Base-by-base conservation (phyloP, 495 filamentous ascomycete genomes). In the Aspergillus cavernicola region DNA sequence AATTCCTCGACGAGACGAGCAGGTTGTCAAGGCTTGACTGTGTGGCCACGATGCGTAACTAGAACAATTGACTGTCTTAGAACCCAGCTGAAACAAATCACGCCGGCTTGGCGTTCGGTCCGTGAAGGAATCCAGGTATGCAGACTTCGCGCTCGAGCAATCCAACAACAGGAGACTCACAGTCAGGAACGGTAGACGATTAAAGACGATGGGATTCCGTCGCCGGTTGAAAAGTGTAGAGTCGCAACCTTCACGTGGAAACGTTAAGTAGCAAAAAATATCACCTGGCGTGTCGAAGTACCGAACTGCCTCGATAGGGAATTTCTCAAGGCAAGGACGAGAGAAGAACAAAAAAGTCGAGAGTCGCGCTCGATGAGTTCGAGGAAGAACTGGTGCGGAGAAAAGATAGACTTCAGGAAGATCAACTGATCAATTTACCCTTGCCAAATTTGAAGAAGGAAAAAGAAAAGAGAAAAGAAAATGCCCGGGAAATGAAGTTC, bases 241-340 rank as follows among this genome's bases (percentile, higher is more conserved):
- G 42, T 35, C 56, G 62, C 59, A 59, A 66, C 33, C 63, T 57
- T 55, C 57, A 63, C 58, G 59, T 63, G 61, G 57, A 36, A 57
- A 60, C 33, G 45, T 55, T 49, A 37, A 47, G 39, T 41, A 53
- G 40, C 23, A 20, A 55, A 50, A 38, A 16, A 23, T 24, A n/a
- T 9, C 44, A 47, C 15, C 24, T 37, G 42, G 23, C 7, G 33
- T n/a, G n/a, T 53, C 31, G n/a, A 54, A 20, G 35, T 54, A 33
- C 38, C 24, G 23, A 44, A 53, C 45, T 59, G 49, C 28, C 52
- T 52, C n/a, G 43, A 41, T 19, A 29, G 28, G 52, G 39, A 47
- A 36, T 35, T 47, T 36, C 39, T 11, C n/a, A n/a, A 36, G 35
- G 43, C 35, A 48, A 51, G 28, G 46, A 20, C 38, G 13, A 49